A percentile compares a stretch with the other conserved stretches of the same genome.
These are phyloP conservation scores for Gremmenia infestans DNA, from an alignment of 2,329 filamentous ascomycete species.

Conservation along the genomic window DNA sequence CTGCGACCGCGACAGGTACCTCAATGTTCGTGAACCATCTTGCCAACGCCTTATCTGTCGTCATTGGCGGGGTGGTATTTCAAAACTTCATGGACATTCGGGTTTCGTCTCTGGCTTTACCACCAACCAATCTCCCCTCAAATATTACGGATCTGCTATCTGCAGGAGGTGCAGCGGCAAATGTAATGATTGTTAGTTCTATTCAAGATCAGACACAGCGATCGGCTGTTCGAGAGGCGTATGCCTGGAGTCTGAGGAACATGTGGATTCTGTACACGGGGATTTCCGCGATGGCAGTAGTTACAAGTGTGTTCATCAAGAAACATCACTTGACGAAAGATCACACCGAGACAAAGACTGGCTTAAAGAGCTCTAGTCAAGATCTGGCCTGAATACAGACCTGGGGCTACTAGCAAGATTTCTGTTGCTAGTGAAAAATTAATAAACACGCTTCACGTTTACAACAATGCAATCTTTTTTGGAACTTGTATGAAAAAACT, in stretches of 20 bases:
- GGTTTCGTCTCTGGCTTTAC: conserved; percentile 1
- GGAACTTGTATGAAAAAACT: too few relatives aligned
- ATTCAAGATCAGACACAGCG: conserved; percentile 13
- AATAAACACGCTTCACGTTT: too few relatives aligned
- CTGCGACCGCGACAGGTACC: conserved; percentile 47
- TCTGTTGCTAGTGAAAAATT: too few relatives aligned
- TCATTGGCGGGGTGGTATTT: conserved; percentile 43
- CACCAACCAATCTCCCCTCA: neutral
- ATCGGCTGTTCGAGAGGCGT: conserved; percentile 12
- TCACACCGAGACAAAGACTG: conserved; percentile 48
- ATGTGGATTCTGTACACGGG: conserved; percentile 20
- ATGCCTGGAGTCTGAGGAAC: conserved; percentile 17
- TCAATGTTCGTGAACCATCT: conserved; percentile 43
- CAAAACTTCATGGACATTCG: conserved; percentile 19
- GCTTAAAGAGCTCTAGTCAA: conserved; percentile 15
- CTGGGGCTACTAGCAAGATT: too few relatives aligned
- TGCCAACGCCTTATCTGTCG: conserved; percentile 38
- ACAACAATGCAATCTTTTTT: too few relatives aligned
- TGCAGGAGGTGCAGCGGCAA: conserved; percentile 12
- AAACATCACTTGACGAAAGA: conserved; percentile 40
- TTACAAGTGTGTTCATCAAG: conserved; percentile 39
- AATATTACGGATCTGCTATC: conserved; percentile 5
- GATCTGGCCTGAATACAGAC: too few relatives aligned
- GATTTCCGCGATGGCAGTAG: conserved; percentile 24
- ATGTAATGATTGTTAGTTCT: conserved; percentile 3